Evolutionary conservation across 352 stramenopile genomes (phyloP).

Genomic region (Globisporangium viniferum): DNA sequence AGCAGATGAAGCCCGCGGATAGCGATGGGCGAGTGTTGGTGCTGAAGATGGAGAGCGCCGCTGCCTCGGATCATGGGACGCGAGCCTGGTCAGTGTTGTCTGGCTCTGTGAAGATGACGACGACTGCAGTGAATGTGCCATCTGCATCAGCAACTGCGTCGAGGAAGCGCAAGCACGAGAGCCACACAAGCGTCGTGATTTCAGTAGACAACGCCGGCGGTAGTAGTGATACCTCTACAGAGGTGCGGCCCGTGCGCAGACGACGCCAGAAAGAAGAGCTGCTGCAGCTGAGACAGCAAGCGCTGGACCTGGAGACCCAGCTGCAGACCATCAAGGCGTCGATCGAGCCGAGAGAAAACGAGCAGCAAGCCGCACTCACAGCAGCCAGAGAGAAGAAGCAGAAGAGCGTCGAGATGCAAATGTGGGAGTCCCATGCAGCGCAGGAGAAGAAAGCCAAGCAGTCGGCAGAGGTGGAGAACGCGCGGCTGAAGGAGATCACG

Average conservation of each 20-base stretch:
- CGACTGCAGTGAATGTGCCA: background rate
- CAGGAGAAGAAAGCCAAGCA: background rate
- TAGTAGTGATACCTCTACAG: background rate
- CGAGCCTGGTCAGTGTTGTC: background rate
- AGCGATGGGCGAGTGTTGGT: background rate
- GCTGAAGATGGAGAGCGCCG: background rate
- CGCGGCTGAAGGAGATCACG: slow-evolving; percentile 9
- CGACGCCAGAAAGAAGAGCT: slow-evolving; percentile 17
- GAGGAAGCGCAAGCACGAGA: slow-evolving; percentile 12
- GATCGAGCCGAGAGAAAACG: background rate
- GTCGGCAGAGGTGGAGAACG: slow-evolving; percentile 7
- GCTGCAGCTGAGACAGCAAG: slow-evolving; percentile 7
- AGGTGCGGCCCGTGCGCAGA: background rate
- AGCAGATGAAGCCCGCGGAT: background rate
- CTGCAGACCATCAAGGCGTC: slow-evolving; percentile 4
- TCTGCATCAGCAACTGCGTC: background rate
- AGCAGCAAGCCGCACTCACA: background rate
- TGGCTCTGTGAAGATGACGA: background rate
- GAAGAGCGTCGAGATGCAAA: background rate
- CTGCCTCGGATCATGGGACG: background rate
- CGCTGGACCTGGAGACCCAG: slow-evolving; percentile 10
- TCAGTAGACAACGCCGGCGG: background rate
- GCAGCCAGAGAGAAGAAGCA: no score
- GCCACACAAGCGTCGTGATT: background rate
- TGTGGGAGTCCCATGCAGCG: slow-evolving; percentile 1